Conservation (phyloP, 306 rosid species). For the Fagus sylvatica region DNA sequence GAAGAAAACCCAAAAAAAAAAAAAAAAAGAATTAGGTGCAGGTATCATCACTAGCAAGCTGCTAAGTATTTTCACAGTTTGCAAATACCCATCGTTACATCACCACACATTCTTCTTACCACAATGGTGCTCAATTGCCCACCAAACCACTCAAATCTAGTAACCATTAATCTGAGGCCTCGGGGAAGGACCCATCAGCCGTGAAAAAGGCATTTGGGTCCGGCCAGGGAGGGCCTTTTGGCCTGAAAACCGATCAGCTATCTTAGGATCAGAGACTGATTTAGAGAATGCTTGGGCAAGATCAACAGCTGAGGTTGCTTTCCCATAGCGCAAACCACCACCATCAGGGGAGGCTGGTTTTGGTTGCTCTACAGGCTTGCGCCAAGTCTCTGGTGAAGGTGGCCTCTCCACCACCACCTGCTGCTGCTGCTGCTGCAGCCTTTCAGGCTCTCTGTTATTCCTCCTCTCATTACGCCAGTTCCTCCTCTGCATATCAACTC, state of each 20-base stretch:
- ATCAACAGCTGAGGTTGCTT: slow-evolving; percentile 90
- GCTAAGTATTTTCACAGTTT: slow-evolving; percentile 29
- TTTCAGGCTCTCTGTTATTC: slow-evolving; percentile 55
- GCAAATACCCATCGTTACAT: slow-evolving; percentile 23
- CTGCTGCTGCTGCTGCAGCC: slow-evolving; percentile 49
- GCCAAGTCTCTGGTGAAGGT: slow-evolving; percentile 95
- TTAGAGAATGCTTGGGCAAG: slow-evolving; percentile 94
- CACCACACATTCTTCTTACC: slow-evolving; percentile 22
- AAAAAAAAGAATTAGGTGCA: slow-evolving; percentile 20
- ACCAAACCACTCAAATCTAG: slow-evolving; percentile 30
- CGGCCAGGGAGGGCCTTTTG: slow-evolving; percentile 57
- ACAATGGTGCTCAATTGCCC: slow-evolving; percentile 19
- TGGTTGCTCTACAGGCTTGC: slow-evolving; percentile 76
- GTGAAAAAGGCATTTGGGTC: slow-evolving; percentile 76
- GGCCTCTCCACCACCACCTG: slow-evolving; percentile 62
- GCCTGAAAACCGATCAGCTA: slow-evolving; percentile 48
- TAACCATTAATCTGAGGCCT: slow-evolving; percentile 96
- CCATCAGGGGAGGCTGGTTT: slow-evolving; percentile 45
- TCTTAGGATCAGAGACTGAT: slow-evolving; percentile 75
- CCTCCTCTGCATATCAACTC: slow-evolving; percentile 62
- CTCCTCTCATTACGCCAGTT: slow-evolving; percentile 68
- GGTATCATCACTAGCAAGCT: slow-evolving; percentile 15
- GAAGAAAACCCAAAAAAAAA: slow-evolving; percentile 7
- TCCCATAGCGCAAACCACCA: slow-evolving; percentile 49
- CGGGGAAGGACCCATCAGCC: slow-evolving; percentile 75